These are phyloP conservation scores for Neofusicoccum umdonicola DNA, from an alignment of 2,329 filamentous ascomycete species.

Conservation along the genomic window DNA sequence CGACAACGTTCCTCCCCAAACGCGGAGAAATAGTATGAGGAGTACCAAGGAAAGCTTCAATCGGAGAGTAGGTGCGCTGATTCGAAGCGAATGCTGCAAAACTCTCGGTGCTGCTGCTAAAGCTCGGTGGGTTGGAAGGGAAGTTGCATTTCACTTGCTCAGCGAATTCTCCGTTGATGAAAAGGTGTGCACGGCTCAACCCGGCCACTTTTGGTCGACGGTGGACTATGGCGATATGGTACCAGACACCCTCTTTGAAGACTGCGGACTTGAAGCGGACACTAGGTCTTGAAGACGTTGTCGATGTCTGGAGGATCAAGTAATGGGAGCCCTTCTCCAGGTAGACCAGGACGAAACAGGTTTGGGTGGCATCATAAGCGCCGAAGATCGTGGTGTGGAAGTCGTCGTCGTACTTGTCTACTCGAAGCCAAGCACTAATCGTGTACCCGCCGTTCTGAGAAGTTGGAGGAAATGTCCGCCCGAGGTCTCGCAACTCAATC, in stretches of 20 bases:
- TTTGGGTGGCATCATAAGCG: constrained; percentile 86
- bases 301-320: constrained; percentile 93
- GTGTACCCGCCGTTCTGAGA: constrained; percentile 78
- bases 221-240: constrained; percentile 89
- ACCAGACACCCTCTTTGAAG: constrained; percentile 80
- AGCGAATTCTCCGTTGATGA: constrained; percentile 88
- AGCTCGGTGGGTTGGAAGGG: constrained; percentile 68
- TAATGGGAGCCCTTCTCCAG: constrained; percentile 90
- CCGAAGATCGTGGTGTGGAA: constrained; percentile 95
- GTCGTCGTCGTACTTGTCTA: constrained; percentile 80
- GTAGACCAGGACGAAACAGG: constrained; percentile 91
- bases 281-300: constrained; percentile 80
- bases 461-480: constrained; percentile 78
- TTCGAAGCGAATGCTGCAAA: constrained; percentile 65
- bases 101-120: constrained; percentile 62
- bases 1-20: constrained; percentile 68
- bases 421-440: constrained; percentile 81
- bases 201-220: constrained; percentile 71
- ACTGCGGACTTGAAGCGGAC: constrained; percentile 84
- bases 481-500: constrained; percentile 83
- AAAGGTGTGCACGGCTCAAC: constrained; percentile 79
- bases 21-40: constrained; percentile 80
- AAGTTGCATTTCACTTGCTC: constrained; percentile 91
- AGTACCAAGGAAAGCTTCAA: constrained; percentile 92
- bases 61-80: constrained; percentile 59